Conservation (phyloP, 2,329 filamentous ascomycete genomes). For the Neofusicoccum laricinum region DNA sequence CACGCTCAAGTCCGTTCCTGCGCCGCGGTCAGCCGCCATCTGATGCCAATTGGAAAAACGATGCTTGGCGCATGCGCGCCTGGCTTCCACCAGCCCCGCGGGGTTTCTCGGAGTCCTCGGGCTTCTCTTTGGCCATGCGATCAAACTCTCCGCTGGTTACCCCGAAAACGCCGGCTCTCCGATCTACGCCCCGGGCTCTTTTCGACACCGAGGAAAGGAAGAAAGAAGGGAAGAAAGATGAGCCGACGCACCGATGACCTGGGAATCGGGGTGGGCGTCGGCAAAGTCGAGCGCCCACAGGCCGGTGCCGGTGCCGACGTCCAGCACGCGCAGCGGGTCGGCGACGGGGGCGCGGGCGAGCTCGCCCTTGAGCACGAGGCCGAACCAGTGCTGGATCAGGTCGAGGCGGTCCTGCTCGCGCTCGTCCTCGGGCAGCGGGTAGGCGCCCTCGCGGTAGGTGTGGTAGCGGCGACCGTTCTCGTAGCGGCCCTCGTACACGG, state of each 20-base stretch:
- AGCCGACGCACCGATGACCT: conserved; percentile 24
- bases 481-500: conserved; percentile 33
- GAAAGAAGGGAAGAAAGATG: not conserved
- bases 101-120: no score
- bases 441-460: conserved; percentile 35
- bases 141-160: no score
- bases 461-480: conserved; percentile 39
- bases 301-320: conserved; percentile 29
- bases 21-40: not conserved
- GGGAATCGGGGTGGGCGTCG: conserved; percentile 29
- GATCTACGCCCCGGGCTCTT: no score
- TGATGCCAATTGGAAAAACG: no score
- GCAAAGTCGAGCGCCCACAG: conserved; percentile 29
- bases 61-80: no score
- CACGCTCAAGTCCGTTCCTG: conserved; percentile 44
- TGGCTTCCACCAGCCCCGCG: no score
- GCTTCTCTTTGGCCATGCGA: no score
- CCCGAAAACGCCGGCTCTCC: no score
- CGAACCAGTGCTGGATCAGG: conserved; percentile 38
- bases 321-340: conserved; percentile 23
- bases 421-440: conserved; percentile 37
- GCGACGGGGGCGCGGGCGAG: conserved; percentile 33
- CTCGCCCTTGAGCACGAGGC: conserved; percentile 34
- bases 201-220: not conserved
- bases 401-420: conserved; percentile 37